These are phyloP conservation scores for Colletotrichum incanum DNA, from an alignment of 2,329 filamentous ascomycete genomes.

Conservation along the genomic window DNA sequence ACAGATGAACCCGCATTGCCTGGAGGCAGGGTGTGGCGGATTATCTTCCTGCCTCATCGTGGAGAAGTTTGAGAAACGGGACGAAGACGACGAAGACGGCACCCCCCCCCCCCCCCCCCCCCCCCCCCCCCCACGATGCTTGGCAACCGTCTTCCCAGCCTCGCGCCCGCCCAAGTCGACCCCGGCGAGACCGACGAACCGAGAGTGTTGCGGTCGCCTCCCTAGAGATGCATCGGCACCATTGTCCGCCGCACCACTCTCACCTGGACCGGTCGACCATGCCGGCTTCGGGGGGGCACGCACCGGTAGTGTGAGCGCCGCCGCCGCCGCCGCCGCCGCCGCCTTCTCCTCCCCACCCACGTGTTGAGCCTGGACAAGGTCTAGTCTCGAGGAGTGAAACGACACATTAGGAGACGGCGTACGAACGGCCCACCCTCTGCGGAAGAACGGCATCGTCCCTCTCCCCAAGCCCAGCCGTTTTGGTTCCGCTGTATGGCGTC, in stretches of 20 bases:
- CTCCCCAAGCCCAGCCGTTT: neutral
- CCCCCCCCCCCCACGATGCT: neutral
- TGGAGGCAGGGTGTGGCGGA: slow-evolving; percentile 10
- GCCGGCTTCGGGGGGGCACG: neutral
- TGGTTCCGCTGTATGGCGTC: neutral
- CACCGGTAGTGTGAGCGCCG: neutral
- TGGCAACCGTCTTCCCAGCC: neutral
- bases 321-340: neutral
- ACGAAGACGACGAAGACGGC: slow-evolving; percentile 26
- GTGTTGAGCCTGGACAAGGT: neutral
- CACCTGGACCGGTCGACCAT: neutral
- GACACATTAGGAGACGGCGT: neutral
- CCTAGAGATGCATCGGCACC: neutral
- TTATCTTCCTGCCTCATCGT: slow-evolving; percentile 27
- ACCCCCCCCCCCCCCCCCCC: neutral
- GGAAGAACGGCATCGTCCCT: neutral
- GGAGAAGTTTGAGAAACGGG: slow-evolving; percentile 32
- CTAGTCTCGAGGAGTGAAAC: slow-evolving; percentile 1
- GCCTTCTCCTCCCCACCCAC: neutral
- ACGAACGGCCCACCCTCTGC: neutral
- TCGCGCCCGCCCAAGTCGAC: neutral
- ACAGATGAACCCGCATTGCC: slow-evolving; percentile 18
- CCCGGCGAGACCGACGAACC: neutral
- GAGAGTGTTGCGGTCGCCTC: neutral
- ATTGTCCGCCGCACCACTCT: neutral